Base-by-base conservation (phyloP, 306 rosid genomes). In the Cicer pinnatifidum region DNA sequence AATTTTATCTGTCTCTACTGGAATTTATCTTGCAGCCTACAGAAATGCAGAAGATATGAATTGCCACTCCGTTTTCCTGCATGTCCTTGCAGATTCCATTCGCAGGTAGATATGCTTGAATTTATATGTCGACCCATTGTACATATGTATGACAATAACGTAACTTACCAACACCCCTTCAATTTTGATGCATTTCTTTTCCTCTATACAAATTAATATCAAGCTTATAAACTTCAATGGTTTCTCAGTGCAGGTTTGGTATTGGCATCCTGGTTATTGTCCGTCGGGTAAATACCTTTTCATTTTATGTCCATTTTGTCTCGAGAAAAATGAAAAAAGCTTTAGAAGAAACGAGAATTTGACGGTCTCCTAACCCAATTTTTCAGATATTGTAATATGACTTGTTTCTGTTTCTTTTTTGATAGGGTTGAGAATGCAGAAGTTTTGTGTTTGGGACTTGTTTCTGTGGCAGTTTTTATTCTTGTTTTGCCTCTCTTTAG, bases 31-130 rank as follows among this genome's bases (percentile, higher is more conserved):
- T 80, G 78, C 87, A 95, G 99, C 93, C 57, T 95, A 95, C 84
- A 90, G 99, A 87, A 88, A 86, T 9, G 96, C 99, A 48, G 99
- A 95, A 88, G 99, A 91, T 83, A 95, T 95, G 97, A 95, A 95
- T 86, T 78, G 86, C 76, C 99, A 95, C 67, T 88, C 99, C 19
- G 92, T 91, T 82, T 95, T 85, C 84, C 83, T 95, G 68, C 97
- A 95, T 53, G 97, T 95, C 75, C 89, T 95, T 71, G 89, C 99
- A 75, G 99, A 95, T 88, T 95, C 99, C 75, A 87, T 91, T 78
- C 97, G 97, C 86, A 95, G 99, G 99, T 94, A 87, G 67, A 77
- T 71, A 65, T 46, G 16, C 68, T 72, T n/a, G 57, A 51, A 71
- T 63, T 38, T 66, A 15, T 13, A 11, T 71, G 71, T 47, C 5